Conservation (phyloP, 176 grass and related monocot genomes). For the Cenchrus purpureus region DNA sequence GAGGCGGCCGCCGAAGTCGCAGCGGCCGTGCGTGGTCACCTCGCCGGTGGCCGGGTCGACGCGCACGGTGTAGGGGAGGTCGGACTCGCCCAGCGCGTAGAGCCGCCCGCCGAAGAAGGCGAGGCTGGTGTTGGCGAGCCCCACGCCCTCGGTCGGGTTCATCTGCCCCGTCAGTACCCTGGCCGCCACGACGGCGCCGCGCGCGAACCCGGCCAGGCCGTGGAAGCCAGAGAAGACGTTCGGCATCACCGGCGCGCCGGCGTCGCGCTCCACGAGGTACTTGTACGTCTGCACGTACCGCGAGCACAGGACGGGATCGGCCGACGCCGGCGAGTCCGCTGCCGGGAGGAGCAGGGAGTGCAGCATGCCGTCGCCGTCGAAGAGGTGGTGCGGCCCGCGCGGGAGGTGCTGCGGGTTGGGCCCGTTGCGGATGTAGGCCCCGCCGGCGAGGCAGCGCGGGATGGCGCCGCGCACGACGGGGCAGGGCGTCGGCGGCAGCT, state of each 20-base stretch:
- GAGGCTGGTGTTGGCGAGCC: conserved; percentile 92
- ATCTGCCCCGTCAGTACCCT: conserved; percentile 87
- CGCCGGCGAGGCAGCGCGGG: conserved; percentile 78
- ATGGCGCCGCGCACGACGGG: conserved; percentile 72
- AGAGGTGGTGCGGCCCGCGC: conserved; percentile 81
- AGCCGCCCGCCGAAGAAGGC: conserved; percentile 72
- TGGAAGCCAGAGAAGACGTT: conserved; percentile 85
- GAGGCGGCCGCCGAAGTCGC: conserved; percentile 70
- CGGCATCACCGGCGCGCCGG: conserved; percentile 69
- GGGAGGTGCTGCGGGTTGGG: conserved; percentile 93
- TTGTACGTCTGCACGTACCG: conserved; percentile 96
- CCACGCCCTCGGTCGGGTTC: conserved; percentile 65
- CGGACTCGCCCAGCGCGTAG: conserved; percentile 87
- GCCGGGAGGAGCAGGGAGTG: conserved; percentile 83
- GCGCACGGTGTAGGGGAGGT: conserved; percentile 77
- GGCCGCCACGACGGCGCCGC: conserved; percentile 68
- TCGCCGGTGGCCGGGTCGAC: conserved; percentile 63
- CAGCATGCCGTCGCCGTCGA: conserved; percentile 97
- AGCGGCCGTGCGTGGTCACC: conserved; percentile 61
- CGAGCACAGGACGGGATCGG: conserved; percentile 70
- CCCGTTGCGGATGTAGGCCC: conserved; percentile 95
- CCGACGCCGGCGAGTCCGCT: background rate
- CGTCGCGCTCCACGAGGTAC: conserved; percentile 78
- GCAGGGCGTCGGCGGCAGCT: conserved; percentile 80
- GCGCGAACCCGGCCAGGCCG: conserved; percentile 67